Evolutionary conservation across 768 basidiomycete genomes (phyloP), one percentile per base, ranked within the genome.

Genomic region (Boletus patriciae): DNA sequence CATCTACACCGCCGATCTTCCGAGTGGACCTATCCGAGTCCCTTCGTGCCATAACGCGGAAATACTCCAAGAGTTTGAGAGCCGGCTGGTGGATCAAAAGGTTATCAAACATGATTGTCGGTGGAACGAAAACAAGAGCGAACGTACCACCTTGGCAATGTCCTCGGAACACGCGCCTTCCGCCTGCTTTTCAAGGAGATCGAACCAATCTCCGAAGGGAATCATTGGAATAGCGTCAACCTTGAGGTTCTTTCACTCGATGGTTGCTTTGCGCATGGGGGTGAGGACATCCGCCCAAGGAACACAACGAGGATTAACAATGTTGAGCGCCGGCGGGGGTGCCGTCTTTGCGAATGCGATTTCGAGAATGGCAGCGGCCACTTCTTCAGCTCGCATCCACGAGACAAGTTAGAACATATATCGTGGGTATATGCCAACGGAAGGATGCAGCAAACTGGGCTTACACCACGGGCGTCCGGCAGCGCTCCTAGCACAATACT

Each of bases 331-430:
- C 10, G 47, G 46, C 2, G 70, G 67, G 0, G 66, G 50, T 16
- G 36, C 37, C 6, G 6, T n/a, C 62, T 54, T 31, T 7, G 60
- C 47, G 34, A 74, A 66, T 3, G 71, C 70, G 6, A 73, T 59
- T 54, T 77, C 77, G 3, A 74, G 49, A 16, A 76, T 58, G n/a
- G 69, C 57, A 10, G 59, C 31, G 0, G 74, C 64, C 0, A 75
- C 75, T 13, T 70, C 67, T 37, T 78, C 70, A 34, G 72, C 68
- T 7, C 74, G 69, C 16, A 78, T 37, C 78, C 78, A 79, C 6
- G 73, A 71, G 1, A 73, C 66, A 0, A 55, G 15, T 64, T 70
- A 51, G 8, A 33, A 29, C 4, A 18, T 2, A 5, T 23, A 19
- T 29, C 18, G 69, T 67, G 71, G n/a, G 15, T 16, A 15, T 18